Evolutionary conservation across 352 stramenopile genomes (phyloP).

Genomic region (Globisporangium orthogonon): DNA sequence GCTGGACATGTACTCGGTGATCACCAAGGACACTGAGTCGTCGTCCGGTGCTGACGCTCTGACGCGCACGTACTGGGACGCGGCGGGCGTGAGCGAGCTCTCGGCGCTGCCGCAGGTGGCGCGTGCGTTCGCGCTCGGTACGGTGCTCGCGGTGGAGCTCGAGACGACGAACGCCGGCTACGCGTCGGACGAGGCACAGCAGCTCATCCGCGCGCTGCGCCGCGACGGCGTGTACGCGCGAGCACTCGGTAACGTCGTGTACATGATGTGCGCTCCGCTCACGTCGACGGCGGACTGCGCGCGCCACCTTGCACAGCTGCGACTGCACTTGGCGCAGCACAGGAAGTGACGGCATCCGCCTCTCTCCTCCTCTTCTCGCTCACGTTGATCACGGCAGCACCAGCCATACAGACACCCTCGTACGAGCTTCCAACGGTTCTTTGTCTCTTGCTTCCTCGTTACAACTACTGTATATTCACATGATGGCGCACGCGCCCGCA

Average conservation of each 20-base stretch:
- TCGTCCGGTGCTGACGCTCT: neutral
- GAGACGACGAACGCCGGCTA: slow-evolving; percentile 54
- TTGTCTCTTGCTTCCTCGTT: neutral
- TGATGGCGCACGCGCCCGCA: slow-evolving; percentile 1
- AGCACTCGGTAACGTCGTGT: slow-evolving; percentile 76
- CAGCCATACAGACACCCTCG: neutral
- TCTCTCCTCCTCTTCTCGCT: too few species aligned
- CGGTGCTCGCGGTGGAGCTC: slow-evolving; percentile 71
- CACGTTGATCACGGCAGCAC: neutral
- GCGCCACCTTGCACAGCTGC: slow-evolving; percentile 48
- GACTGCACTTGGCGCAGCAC: slow-evolving; percentile 28
- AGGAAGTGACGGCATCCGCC: neutral
- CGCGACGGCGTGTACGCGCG: slow-evolving; percentile 70
- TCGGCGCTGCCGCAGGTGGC: slow-evolving; percentile 44
- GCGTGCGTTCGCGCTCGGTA: slow-evolving; percentile 72
- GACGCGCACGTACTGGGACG: slow-evolving; percentile 55
- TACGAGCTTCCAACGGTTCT: neutral
- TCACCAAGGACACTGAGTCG: slow-evolving; percentile 19
- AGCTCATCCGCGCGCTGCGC: slow-evolving; percentile 55
- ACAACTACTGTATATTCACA: neutral
- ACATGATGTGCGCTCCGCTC: slow-evolving; percentile 82
- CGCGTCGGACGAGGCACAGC: slow-evolving; percentile 51
- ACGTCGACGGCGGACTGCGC: slow-evolving; percentile 57
- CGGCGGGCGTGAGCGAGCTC: slow-evolving; percentile 31
- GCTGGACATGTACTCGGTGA: slow-evolving; percentile 83